Evolutionary conservation across 106 monocot species (phyloP).

Genomic region (Acorus gramineus): DNA sequence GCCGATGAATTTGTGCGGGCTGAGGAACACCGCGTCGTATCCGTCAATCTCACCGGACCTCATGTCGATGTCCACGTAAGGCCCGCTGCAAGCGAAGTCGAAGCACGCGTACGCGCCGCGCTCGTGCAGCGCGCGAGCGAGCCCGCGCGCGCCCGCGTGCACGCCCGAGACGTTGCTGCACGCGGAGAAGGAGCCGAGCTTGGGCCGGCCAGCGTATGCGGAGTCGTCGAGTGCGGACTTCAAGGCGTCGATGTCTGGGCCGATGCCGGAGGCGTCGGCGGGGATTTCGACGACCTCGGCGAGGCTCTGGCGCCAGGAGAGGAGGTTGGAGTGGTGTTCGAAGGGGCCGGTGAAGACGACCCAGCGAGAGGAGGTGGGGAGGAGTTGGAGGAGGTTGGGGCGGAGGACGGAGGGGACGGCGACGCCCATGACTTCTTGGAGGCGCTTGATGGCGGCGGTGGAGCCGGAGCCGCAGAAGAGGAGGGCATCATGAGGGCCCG

Average conservation of each 20-base stretch:
- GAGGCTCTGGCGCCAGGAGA: conserved; percentile 61
- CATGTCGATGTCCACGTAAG: conserved; percentile 49
- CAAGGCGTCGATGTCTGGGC: conserved; percentile 22
- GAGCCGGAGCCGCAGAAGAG: conserved; percentile 66
- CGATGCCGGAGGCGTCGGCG: conserved; percentile 24
- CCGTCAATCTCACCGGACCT: conserved; percentile 44
- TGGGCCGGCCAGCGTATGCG: conserved; percentile 33
- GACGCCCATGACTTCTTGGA: conserved; percentile 63
- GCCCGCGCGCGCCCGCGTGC: conserved; percentile 37
- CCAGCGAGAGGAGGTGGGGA: conserved; percentile 40
- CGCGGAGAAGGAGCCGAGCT: conserved; percentile 65
- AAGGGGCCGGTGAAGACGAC: conserved; percentile 65
- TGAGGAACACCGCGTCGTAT: conserved; percentile 69
- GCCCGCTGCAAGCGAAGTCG: conserved; percentile 61
- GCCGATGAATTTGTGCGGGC: conserved; percentile 72
- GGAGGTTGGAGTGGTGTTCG: conserved; percentile 81
- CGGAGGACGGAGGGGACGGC: conserved; percentile 45
- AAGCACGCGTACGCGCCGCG: conserved; percentile 71
- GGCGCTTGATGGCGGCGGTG: conserved; percentile 64
- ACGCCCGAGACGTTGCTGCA: conserved; percentile 79
- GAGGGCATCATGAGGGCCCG: conserved; percentile 37
- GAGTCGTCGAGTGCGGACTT: conserved; percentile 12
- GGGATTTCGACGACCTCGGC: conserved; percentile 65
- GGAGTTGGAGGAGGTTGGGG: conserved; percentile 10
- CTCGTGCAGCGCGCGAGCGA: conserved; percentile 45